phyloP scores from a whole-genome alignment of 2,329 filamentous ascomycete genomes.

The Xylaria sp. region DNA sequence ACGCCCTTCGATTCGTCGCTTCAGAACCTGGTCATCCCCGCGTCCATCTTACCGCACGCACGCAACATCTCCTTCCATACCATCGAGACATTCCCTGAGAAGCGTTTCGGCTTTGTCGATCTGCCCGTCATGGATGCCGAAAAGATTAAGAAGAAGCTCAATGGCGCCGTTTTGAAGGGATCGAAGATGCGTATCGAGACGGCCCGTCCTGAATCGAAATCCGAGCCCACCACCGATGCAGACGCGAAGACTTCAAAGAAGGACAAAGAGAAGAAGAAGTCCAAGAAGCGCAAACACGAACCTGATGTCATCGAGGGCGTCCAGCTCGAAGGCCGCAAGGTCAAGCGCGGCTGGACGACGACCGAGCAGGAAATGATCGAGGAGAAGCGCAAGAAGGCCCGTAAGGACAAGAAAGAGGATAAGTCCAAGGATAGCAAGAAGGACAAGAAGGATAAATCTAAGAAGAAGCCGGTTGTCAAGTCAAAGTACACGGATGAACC shows the following conservation, averaged over 20 bases:
- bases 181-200: slow-evolving; percentile 79
- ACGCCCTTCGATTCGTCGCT: slow-evolving; percentile 76
- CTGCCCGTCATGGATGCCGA: slow-evolving; percentile 76
- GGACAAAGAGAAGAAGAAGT: slow-evolving; percentile 32
- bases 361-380: slow-evolving; percentile 46
- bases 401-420: slow-evolving; percentile 41
- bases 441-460: slow-evolving; percentile 49
- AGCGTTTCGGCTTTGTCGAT: slow-evolving; percentile 83
- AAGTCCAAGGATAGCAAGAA: slow-evolving; percentile 37
- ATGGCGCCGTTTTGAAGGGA: slow-evolving; percentile 79
- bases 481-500: slow-evolving; percentile 76
- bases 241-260: slow-evolving; percentile 32
- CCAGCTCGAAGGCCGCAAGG: slow-evolving; percentile 68
- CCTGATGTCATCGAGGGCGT: slow-evolving; percentile 57
- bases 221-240: slow-evolving; percentile 34
- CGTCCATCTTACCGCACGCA: slow-evolving; percentile 59
- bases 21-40: slow-evolving; percentile 64
- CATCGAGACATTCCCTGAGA: slow-evolving; percentile 83
- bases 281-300: slow-evolving; percentile 49
- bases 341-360: slow-evolving; percentile 88
- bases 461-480: slow-evolving; percentile 52
- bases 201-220: slow-evolving; percentile 60
- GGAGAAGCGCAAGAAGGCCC: slow-evolving; percentile 42
- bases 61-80: slow-evolving; percentile 83
- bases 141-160: slow-evolving; percentile 86